Base-by-base conservation (phyloP, 176 grass and related monocot species). In the Alopecurus myosuroides region DNA sequence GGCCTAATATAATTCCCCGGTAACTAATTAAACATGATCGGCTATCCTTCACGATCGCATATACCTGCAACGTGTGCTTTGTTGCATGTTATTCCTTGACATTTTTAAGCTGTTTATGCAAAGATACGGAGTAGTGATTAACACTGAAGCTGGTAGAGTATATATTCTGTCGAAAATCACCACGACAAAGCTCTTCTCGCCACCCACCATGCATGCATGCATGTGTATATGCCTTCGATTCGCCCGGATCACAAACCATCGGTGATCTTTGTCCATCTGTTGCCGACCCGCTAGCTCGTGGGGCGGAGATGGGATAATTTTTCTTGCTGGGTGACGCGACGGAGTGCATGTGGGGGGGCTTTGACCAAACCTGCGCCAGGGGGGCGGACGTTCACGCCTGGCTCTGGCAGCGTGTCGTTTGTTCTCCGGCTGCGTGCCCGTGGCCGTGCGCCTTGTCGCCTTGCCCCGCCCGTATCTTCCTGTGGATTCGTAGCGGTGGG, bases 1-100 rank as follows among this genome's bases (percentile, higher is more conserved):
- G 70, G 22, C 87, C 87, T 85, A 89, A n/a, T n/a, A n/a, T n/a
- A n/a, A 85, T 60, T 67, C 46, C n/a, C 35, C 6, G 0, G 37
- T 12, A 25, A 48, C n/a, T n/a, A n/a, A n/a, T 29, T 8, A 66
- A 70, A 55, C 15, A 14, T 19, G 46, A 66, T 45, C 30, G 64
- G 2, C 42, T 19, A 63, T 1, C 44, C 29, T 42, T 56, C 34
- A 23, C 8, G 2, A 37, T 48, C 20, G 36, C 77, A 61, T 30
- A 30, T 36, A 14, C 0, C n/a, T n/a, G 11, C 18, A 56, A 19
- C 3, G 51, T 42, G 67, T 73, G 67, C 50, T 60, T 18, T 10
- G 18, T 6, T 61, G 36, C 37, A 83, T 74, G 50, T 61, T 84
- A 70, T 30, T 76, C 13, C 11, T 10, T 15, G 4, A 6, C 19